Percentiles rank a stretch among this genome's conserved stretches.
phyloP scores from a whole-genome alignment of 495 filamentous ascomycete species.

The Physcia stellaris region DNA sequence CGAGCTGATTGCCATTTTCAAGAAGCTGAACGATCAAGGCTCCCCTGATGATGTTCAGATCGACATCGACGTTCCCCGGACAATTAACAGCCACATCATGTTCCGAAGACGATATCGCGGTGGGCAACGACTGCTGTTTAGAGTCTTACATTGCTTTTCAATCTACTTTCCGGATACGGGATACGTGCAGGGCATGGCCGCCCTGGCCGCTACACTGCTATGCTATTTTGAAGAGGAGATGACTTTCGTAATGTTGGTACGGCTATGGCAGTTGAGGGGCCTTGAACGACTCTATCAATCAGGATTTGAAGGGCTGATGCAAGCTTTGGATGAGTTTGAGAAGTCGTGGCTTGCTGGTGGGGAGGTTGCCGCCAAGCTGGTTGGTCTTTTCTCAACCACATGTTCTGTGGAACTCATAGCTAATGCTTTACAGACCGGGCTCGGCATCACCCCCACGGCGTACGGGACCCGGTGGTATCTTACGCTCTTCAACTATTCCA shows the following conservation, averaged over 20 bases:
- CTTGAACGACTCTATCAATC: slow-evolving; percentile 71
- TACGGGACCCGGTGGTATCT: slow-evolving; percentile 97
- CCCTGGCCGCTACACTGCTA: slow-evolving; percentile 79
- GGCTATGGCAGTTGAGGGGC: slow-evolving; percentile 80
- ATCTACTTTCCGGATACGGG: slow-evolving; percentile 84
- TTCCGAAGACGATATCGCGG: slow-evolving; percentile 83
- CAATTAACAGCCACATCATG: slow-evolving; percentile 95
- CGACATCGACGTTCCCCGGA: slow-evolving; percentile 91
- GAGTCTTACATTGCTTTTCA: slow-evolving; percentile 81
- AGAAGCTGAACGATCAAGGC: slow-evolving; percentile 52
- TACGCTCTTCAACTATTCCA: slow-evolving; percentile 93
- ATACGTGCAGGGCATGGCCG: slow-evolving; percentile 98
- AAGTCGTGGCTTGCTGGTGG: slow-evolving; percentile 65
- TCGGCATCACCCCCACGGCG: slow-evolving; percentile 72
- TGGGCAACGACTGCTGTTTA: slow-evolving; percentile 83
- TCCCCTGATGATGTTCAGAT: slow-evolving; percentile 94
- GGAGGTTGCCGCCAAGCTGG: slow-evolving; percentile 63
- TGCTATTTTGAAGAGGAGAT: slow-evolving; percentile 95
- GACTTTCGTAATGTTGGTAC: slow-evolving; percentile 87
- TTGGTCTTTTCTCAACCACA: slow-evolving; percentile 30
- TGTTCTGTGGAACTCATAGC: slow-evolving; percentile 5
- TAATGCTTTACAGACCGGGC: slow-evolving; percentile 45
- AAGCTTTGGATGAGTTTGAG: slow-evolving; percentile 78
- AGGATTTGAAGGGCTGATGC: slow-evolving; percentile 80
- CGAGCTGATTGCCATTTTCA: slow-evolving; percentile 54